Base-by-base conservation (phyloP, 192 early-diverging fungal species). In the Geranomyces michiganensis region DNA sequence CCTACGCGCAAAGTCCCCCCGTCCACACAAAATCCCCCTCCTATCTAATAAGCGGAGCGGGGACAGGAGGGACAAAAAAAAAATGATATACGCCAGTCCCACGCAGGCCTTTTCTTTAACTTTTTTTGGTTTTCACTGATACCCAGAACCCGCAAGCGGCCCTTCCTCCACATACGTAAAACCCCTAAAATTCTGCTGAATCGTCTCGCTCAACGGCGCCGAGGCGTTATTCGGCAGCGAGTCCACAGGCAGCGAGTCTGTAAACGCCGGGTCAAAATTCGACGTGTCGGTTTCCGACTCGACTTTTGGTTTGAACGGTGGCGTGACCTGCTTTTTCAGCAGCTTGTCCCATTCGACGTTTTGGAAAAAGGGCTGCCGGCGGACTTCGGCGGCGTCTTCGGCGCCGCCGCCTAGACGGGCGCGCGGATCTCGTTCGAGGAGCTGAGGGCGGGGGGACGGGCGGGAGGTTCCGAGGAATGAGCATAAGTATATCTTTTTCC, bases 221-320 rank as follows among this genome's bases (percentile, higher is more conserved):
- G 62, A 46, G 12, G 62, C 51, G 68, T 70, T 71, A n/a, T n/a
- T 41, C 7, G 81, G 81, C 15, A 85, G 59, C 43, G 82, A 81
- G 70, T 84, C 79, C 13, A 83, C 64, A 22, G 84, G 84, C 27
- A 79, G 24, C 2, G 72, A 33, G n/a, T 83, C 72, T 22, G 84
- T 85, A 56, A 85, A 85, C 27, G 70, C 67, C 2, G 81, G 77
- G 53, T 84, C 82, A 70, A 85, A 85, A 71, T 85, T 85, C 29
- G 73, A 73, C 27, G 76, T 79, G 62, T 85, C 84, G 1, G 73
- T 81, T 49, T 82, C 82, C 55, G 76, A 79, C 80, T 76, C 80
- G 65, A 90, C 85, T 36, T 84, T 79, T 41, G 90, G 90, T 56
- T 89, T 87, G 76, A 89, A 89, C 29, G 90, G 90, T 44, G 90